Percentiles rank a stretch among this genome's conserved stretches.
Conservation (phyloP, 169 alveolate genomes). For the Cryptosporidium ubiquitum region DNA sequence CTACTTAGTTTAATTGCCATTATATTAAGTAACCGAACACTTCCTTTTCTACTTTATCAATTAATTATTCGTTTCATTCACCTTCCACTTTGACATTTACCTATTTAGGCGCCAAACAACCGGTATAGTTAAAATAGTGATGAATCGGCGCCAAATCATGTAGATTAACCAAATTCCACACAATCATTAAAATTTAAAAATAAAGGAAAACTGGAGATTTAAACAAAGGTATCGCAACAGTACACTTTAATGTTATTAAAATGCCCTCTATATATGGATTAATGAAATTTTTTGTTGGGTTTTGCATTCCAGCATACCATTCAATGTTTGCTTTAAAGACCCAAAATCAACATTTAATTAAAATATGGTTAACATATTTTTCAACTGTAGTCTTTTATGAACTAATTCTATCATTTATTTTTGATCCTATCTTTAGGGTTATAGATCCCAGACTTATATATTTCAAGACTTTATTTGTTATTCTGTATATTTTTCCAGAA, state of each 20-base stretch:
- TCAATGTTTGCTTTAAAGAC: conserved; percentile 20
- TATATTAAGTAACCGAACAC: background rate
- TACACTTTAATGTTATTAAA: background rate
- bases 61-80: background rate
- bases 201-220: background rate
- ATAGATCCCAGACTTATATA: conserved; percentile 4
- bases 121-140: background rate
- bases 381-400: conserved; percentile 9
- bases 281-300: conserved; percentile 2
- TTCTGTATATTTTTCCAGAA: conserved; percentile 24
- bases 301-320: conserved; percentile 39
- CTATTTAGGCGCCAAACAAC: background rate
- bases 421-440: conserved; percentile 13
- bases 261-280: background rate
- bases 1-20: conserved; percentile 71
- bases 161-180: conserved; percentile 1
- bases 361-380: conserved; percentile 44
- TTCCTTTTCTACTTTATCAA: too few relatives aligned
- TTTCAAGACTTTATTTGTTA: conserved; percentile 13
- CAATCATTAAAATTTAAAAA: background rate
- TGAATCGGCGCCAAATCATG: background rate
- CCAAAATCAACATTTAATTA: conserved; percentile 13
- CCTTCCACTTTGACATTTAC: background rate
- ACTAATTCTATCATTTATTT: background rate
- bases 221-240: background rate